phyloP scores from a whole-genome alignment of 2,329 filamentous ascomycete species.

The Claviceps purpurea region DNA sequence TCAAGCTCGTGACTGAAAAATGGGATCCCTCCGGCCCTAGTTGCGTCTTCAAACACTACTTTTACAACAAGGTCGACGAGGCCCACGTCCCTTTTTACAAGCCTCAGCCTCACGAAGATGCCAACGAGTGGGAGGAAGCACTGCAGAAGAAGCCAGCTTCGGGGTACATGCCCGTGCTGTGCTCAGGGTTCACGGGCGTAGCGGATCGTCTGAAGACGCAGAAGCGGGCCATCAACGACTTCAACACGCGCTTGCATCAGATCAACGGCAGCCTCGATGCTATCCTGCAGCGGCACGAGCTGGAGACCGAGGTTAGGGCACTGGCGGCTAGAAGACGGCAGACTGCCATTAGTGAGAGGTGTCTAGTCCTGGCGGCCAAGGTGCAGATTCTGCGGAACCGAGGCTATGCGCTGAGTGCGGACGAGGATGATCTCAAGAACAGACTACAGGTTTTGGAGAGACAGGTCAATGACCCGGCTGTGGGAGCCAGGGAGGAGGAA shows the following conservation, averaged over 20 bases:
- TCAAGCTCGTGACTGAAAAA: conserved; percentile 55
- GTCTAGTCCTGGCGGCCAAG: conserved; percentile 60
- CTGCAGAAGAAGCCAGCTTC: conserved; percentile 65
- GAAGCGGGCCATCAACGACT: conserved; percentile 52
- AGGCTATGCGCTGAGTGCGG: conserved; percentile 65
- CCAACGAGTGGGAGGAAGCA: conserved; percentile 72
- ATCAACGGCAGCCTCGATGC: conserved; percentile 63
- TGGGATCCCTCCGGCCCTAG: conserved; percentile 57
- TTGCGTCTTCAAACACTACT: conserved; percentile 70
- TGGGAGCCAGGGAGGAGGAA: conserved; percentile 67
- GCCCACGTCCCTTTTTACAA: conserved; percentile 64
- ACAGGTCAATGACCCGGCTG: conserved; percentile 57
- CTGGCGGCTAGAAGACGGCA: conserved; percentile 62
- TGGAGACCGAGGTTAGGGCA: conserved; percentile 61
- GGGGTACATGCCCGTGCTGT: conserved; percentile 65
- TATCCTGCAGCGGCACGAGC: conserved; percentile 63
- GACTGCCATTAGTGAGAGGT: conserved; percentile 57
- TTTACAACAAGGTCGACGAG: conserved; percentile 74
- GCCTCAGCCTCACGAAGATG: conserved; percentile 56
- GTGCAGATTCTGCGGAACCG: conserved; percentile 71
- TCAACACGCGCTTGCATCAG: conserved; percentile 61
- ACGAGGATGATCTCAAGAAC: conserved; percentile 65
- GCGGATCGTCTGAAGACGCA: conserved; percentile 61
- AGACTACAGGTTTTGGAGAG: conserved; percentile 58
- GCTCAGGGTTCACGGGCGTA: conserved; percentile 58